These are phyloP conservation scores for Cordyceps javanica DNA, from an alignment of 2,329 filamentous ascomycete species.

Conservation along the genomic window DNA sequence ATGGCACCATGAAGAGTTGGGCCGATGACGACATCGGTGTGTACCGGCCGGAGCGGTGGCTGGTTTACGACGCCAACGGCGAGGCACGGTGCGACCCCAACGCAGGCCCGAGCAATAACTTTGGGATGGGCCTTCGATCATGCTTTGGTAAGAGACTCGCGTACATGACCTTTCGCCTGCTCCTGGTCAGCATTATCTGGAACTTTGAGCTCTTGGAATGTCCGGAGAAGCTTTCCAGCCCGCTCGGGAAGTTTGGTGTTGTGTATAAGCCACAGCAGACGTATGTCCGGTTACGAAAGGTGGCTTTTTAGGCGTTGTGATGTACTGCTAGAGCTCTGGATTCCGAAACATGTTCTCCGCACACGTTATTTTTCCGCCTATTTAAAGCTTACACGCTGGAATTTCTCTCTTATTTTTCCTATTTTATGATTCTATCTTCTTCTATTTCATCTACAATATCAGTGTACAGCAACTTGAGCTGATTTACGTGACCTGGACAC, in stretches of 20 bases:
- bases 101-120: not conserved
- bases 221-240: not conserved
- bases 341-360: no score
- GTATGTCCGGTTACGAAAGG: not conserved
- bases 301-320: not conserved
- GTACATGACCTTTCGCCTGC: not conserved
- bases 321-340: no score
- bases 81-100: constrained; percentile 27
- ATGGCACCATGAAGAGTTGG: constrained; percentile 17
- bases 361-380: no score
- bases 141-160: not conserved
- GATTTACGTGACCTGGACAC: no score
- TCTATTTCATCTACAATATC: no score
- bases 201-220: not conserved
- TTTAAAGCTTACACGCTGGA: no score
- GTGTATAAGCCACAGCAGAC: not conserved
- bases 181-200: not conserved
- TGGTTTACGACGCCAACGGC: constrained; percentile 20
- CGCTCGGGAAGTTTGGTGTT: not conserved
- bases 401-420: no score
- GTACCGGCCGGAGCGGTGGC: not conserved
- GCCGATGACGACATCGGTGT: constrained; percentile 19
- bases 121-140: not conserved
- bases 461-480: no score
- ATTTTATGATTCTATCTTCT: no score